Conservation (phyloP, 1,284 basidiomycete species). For the Pholiota adiposa region DNA sequence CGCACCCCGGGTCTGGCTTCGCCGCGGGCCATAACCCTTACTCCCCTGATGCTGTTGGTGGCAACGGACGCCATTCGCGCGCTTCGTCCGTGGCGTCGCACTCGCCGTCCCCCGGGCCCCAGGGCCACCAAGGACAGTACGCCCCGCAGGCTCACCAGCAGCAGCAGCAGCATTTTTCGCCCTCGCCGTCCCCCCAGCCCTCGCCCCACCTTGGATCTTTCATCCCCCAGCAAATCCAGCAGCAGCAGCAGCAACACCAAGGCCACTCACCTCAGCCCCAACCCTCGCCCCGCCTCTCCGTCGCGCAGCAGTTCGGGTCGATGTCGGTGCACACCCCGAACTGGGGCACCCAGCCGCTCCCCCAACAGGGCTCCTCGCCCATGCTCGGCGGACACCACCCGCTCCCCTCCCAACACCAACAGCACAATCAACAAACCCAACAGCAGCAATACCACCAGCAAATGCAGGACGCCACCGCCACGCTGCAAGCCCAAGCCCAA, state of each 20-base stretch:
- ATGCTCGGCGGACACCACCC: too few species aligned
- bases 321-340: constrained; percentile 66
- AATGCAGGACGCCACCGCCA: constrained; percentile 42
- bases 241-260: not conserved
- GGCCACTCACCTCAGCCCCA: constrained; percentile 23
- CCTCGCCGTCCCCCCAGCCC: constrained; percentile 15
- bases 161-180: constrained; percentile 7
- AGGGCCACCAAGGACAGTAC: constrained; percentile 1
- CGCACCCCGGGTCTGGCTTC: constrained; percentile 33
- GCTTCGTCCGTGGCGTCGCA: constrained; percentile 69
- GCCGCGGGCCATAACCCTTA: too few species aligned
- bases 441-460: not conserved
- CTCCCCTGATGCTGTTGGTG: constrained; percentile 9
- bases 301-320: constrained; percentile 60
- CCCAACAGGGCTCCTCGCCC: too few species aligned
- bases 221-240: not conserved
- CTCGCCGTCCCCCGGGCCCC: constrained; percentile 12
- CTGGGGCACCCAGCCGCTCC: constrained; percentile 52
- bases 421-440: constrained; percentile 12
- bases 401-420: constrained; percentile 45
- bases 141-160: not conserved
- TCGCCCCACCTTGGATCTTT: constrained; percentile 16
- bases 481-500: constrained; percentile 21
- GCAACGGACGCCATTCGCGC: constrained; percentile 53
- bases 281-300: constrained; percentile 56